phyloP scores from a whole-genome alignment of 208 protist genomes.

The Trichomonas gallinae region DNA sequence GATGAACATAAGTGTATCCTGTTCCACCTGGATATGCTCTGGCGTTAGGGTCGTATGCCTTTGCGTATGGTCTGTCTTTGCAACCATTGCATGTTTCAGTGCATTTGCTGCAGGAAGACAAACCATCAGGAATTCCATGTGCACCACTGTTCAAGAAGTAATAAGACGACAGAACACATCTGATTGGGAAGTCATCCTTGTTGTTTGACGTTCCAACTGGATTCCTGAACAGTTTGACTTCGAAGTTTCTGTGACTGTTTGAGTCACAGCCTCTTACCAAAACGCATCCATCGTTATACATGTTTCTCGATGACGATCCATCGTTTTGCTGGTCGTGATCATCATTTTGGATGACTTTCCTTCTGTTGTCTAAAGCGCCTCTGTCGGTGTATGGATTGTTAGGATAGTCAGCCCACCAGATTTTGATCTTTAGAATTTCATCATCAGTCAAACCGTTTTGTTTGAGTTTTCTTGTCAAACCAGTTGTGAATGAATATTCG shows the following conservation, averaged over 20 bases:
- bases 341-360: slow-evolving; percentile 53
- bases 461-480: slow-evolving; percentile 29
- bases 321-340: slow-evolving; percentile 50
- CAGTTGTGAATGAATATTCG: slow-evolving; percentile 43
- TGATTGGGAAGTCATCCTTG: neutral
- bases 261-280: slow-evolving; percentile 31
- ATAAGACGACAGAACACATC: neutral
- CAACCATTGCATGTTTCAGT: neutral
- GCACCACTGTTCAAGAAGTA: neutral
- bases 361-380: neutral
- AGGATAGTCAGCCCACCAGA: slow-evolving; percentile 51
- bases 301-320: slow-evolving; percentile 46
- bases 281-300: slow-evolving; percentile 46
- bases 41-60: neutral
- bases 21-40: neutral
- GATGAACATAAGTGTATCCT: slow-evolving; percentile 48
- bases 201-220: slow-evolving; percentile 22
- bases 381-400: slow-evolving; percentile 26
- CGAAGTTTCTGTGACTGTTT: slow-evolving; percentile 43
- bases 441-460: slow-evolving; percentile 34
- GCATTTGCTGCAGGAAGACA: neutral
- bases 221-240: slow-evolving; percentile 44
- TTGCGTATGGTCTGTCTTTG: neutral
- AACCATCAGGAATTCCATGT: neutral
- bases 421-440: slow-evolving; percentile 53